phyloP scores from a whole-genome alignment of 768 basidiomycete species.

The Podaxis sp. region DNA sequence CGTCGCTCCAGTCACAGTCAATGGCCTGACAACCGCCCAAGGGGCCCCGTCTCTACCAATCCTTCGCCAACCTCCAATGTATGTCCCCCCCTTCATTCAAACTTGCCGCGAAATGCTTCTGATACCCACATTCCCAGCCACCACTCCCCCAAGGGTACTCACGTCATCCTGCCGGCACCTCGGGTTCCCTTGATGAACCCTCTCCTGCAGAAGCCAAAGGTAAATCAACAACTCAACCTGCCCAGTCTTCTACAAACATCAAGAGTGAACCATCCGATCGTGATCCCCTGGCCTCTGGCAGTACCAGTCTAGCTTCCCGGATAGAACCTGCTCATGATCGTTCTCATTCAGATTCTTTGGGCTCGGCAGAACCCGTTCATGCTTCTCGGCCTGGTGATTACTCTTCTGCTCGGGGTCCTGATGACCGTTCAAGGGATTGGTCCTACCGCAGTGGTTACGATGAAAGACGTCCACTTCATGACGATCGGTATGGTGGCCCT shows the following conservation, averaged over 20 bases:
- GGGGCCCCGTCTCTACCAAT: slow-evolving; percentile 12
- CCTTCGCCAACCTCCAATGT: slow-evolving; percentile 17
- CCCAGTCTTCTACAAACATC: neutral
- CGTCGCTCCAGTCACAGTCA: neutral
- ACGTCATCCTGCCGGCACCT: neutral
- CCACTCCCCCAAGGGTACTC: neutral
- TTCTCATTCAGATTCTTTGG: neutral
- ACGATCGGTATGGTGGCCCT: slow-evolving; percentile 13
- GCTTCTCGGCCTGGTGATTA: slow-evolving; percentile 8
- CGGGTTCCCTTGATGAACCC: neutral
- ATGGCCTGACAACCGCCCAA: slow-evolving; percentile 1
- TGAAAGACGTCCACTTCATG: slow-evolving; percentile 3
- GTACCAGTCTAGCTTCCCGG: neutral
- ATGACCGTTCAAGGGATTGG: slow-evolving; percentile 7
- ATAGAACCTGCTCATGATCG: slow-evolving; percentile 1
- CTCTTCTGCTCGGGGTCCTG: slow-evolving; percentile 7
- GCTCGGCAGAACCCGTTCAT: slow-evolving; percentile 6
- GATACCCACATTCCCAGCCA: neutral
- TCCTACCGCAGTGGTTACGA: slow-evolving; percentile 9
- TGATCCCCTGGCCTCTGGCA: neutral
- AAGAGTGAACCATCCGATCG: slow-evolving; percentile 2
- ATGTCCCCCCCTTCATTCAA: slow-evolving; percentile 7
- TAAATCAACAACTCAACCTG: slow-evolving; percentile 1
- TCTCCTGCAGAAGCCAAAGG: neutral
- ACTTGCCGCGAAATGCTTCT: neutral